These are phyloP conservation scores for Fusarium tupiense DNA, from an alignment of 2,329 filamentous ascomycete species.

Conservation along the genomic window DNA sequence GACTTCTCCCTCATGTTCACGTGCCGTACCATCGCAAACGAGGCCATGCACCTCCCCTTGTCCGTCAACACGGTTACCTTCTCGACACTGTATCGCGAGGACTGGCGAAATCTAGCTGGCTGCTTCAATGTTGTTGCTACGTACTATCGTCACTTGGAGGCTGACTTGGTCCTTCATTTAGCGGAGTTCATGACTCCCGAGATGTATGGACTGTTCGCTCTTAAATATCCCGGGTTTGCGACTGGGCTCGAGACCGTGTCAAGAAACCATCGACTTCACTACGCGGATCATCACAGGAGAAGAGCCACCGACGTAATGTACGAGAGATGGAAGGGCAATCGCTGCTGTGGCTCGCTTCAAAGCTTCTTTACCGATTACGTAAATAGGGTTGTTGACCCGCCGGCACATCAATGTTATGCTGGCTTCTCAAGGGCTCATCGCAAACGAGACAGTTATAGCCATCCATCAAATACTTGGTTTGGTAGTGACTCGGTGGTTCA, in stretches of 20 bases:
- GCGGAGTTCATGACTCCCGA: neutral
- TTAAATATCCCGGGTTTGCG: neutral
- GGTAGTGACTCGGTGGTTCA: neutral
- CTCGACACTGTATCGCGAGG: neutral
- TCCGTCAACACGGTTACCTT: conserved; percentile 1
- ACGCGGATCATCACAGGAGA: too few relatives aligned
- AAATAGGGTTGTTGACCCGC: too few relatives aligned
- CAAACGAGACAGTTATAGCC: too few relatives aligned
- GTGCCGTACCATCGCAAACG: conserved; percentile 12
- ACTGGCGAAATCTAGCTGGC: neutral
- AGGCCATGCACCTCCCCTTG: neutral
- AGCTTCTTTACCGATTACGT: too few relatives aligned
- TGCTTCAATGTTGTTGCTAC: neutral
- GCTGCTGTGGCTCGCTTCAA: too few relatives aligned
- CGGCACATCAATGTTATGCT: too few relatives aligned
- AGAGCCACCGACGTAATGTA: too few relatives aligned
- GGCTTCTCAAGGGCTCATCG: too few relatives aligned
- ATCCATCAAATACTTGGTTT: too few relatives aligned
- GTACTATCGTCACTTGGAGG: neutral
- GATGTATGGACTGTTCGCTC: neutral
- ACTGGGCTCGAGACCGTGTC: accelerated
- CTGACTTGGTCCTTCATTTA: neutral
- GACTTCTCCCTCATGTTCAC: conserved; percentile 12
- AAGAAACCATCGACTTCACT: neutral
- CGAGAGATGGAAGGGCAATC: too few relatives aligned